Percentiles rank a stretch among this genome's conserved stretches.
Conservation (phyloP, 306 rosid genomes). For the Prunus mira region DNA sequence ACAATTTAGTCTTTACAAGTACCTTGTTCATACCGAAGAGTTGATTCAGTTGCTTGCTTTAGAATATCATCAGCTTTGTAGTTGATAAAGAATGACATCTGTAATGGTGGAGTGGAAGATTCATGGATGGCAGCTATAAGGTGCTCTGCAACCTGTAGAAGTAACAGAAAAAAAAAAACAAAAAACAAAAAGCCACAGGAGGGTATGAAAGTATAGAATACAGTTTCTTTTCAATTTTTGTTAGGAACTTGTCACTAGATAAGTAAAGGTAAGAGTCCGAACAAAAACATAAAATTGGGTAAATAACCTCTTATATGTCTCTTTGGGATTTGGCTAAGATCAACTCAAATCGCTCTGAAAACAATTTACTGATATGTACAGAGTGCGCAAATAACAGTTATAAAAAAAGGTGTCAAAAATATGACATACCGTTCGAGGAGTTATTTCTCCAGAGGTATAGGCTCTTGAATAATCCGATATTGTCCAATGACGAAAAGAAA, state of each 20-base stretch:
- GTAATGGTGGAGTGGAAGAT: constrained; percentile 47
- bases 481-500: constrained; percentile 59
- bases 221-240: background rate
- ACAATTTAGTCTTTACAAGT: background rate
- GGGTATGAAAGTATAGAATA: background rate
- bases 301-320: background rate
- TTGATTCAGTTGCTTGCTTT: constrained; percentile 71
- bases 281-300: background rate
- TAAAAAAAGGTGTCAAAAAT: background rate
- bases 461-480: constrained; percentile 75
- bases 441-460: constrained; percentile 50
- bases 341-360: background rate
- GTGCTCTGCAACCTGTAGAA: constrained; percentile 64
- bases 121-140: constrained; percentile 55
- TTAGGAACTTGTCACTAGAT: background rate
- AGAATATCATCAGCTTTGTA: constrained; percentile 57
- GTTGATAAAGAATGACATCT: constrained; percentile 81
- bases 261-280: background rate
- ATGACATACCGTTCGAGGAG: constrained; percentile 64
- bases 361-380: background rate
- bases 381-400: background rate
- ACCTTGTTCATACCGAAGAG: constrained; percentile 65
- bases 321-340: background rate
- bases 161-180: background rate
- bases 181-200: background rate